Conservation (phyloP, 2,329 filamentous ascomycete genomes). For the Aureobasidium sp. region DNA sequence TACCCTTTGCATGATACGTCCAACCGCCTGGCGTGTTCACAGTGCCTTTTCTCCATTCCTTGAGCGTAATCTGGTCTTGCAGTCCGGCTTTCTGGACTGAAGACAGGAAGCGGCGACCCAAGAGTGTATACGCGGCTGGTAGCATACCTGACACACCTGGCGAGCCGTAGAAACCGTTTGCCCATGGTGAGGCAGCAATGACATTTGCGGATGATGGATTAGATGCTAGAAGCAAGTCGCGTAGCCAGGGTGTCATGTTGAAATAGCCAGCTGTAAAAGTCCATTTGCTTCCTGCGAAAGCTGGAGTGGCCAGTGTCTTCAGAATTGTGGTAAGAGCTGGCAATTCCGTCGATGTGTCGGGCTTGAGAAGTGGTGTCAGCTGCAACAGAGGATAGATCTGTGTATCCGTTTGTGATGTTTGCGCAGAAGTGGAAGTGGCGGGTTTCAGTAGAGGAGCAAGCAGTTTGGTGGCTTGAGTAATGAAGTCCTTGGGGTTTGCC, state of each 20-base stretch:
- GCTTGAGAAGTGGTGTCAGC: slow-evolving; percentile 73
- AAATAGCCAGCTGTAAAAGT: slow-evolving; percentile 98
- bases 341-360: slow-evolving; percentile 80
- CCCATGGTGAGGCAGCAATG: slow-evolving; percentile 84
- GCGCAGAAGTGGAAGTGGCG: slow-evolving; percentile 21
- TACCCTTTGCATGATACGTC: slow-evolving; percentile 96
- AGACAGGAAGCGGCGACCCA: slow-evolving; percentile 73
- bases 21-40: slow-evolving; percentile 77
- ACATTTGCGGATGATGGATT: slow-evolving; percentile 67
- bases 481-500: slow-evolving; percentile 60
- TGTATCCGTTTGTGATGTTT: slow-evolving; percentile 50
- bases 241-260: slow-evolving; percentile 84
- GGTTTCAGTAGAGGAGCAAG: slow-evolving; percentile 59
- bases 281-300: slow-evolving; percentile 69
- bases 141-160: slow-evolving; percentile 83
- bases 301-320: slow-evolving; percentile 54
- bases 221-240: slow-evolving; percentile 68
- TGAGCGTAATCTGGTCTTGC: slow-evolving; percentile 58
- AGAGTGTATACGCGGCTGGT: slow-evolving; percentile 83
- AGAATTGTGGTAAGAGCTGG: slow-evolving; percentile 72
- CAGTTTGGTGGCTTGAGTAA: slow-evolving; percentile 58
- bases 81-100: slow-evolving; percentile 48
- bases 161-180: slow-evolving; percentile 91
- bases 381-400: slow-evolving; percentile 81
- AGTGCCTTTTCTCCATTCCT: slow-evolving; percentile 81